Conservation (phyloP, 495 filamentous ascomycete species). For the Aspergillus affinis region DNA sequence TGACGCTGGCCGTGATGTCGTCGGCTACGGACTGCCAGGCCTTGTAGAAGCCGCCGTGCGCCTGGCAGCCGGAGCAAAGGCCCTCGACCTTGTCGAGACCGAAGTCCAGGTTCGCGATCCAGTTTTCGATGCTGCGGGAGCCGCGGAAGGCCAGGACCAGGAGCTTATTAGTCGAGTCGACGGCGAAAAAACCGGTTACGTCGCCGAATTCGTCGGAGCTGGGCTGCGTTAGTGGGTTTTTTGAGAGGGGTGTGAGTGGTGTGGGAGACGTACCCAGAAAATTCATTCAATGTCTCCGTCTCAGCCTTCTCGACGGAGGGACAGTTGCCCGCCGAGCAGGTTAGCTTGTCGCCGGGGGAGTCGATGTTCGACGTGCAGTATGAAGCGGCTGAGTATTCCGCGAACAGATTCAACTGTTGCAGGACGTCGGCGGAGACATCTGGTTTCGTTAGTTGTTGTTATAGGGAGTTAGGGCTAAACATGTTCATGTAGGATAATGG, state of each 20-base stretch:
- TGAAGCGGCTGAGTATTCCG: conserved; percentile 68
- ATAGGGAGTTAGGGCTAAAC: background rate
- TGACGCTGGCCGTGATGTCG: conserved; percentile 38
- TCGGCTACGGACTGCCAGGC: conserved; percentile 50
- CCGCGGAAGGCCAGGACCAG: conserved; percentile 74
- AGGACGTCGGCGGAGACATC: conserved; percentile 32
- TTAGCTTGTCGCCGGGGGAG: conserved; percentile 45
- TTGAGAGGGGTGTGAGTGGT: background rate
- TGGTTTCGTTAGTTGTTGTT: conserved; percentile 13
- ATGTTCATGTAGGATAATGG: background rate
- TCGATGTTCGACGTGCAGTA: conserved; percentile 62
- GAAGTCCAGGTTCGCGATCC: conserved; percentile 61
- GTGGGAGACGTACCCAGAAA: conserved; percentile 52
- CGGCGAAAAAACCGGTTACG: conserved; percentile 67
- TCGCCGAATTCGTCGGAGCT: conserved; percentile 56
- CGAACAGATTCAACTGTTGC: conserved; percentile 56
- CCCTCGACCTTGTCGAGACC: conserved; percentile 26
- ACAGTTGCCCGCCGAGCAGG: conserved; percentile 60
- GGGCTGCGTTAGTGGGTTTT: conserved; percentile 11
- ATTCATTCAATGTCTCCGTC: conserved; percentile 56
- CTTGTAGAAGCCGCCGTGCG: conserved; percentile 54
- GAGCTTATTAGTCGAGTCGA: conserved; percentile 58
- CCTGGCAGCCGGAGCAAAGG: conserved; percentile 47
- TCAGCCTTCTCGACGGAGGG: conserved; percentile 55
- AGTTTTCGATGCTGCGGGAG: conserved; percentile 60